Conservation (phyloP, 2,329 filamentous ascomycete genomes). For the Phialocephala subalpina region DNA sequence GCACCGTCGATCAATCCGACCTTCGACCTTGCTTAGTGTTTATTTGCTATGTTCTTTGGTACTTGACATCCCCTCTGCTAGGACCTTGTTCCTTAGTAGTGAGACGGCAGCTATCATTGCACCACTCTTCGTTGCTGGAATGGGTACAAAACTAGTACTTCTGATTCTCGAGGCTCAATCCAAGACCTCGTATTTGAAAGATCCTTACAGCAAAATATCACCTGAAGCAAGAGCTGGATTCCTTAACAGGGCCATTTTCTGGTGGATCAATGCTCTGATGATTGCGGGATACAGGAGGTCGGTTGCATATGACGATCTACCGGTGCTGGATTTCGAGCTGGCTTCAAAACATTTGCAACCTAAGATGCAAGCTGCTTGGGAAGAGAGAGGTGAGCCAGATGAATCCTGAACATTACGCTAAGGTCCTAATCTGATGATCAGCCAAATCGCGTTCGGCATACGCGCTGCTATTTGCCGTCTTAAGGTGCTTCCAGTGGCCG, state of each 20-base stretch:
- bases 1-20: constrained; percentile 24
- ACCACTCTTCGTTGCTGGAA: constrained; percentile 24
- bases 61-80: constrained; percentile 27
- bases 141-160: constrained; percentile 32
- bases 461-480: constrained; percentile 24
- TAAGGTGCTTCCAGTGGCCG: constrained; percentile 25
- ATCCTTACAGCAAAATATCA: constrained; percentile 27
- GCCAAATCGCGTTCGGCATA: constrained; percentile 10
- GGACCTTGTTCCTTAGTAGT: constrained; percentile 38
- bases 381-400: constrained; percentile 23
- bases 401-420: no score
- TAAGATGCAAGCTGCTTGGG: constrained; percentile 25
- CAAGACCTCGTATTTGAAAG: constrained; percentile 29
- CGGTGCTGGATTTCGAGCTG: constrained; percentile 27
- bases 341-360: constrained; percentile 21
- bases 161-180: constrained; percentile 33
- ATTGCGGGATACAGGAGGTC: constrained; percentile 41
- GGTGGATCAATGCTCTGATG: constrained; percentile 48
- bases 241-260: constrained; percentile 46
- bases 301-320: constrained; percentile 43
- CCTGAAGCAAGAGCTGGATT: constrained; percentile 45
- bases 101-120: constrained; percentile 23
- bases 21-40: constrained; percentile 28
- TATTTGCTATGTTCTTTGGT: constrained; percentile 29
- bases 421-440: no score